These are phyloP conservation scores for Dryadomyces quercus-mongolicae DNA, from an alignment of 2,329 filamentous ascomycete species.

Conservation along the genomic window DNA sequence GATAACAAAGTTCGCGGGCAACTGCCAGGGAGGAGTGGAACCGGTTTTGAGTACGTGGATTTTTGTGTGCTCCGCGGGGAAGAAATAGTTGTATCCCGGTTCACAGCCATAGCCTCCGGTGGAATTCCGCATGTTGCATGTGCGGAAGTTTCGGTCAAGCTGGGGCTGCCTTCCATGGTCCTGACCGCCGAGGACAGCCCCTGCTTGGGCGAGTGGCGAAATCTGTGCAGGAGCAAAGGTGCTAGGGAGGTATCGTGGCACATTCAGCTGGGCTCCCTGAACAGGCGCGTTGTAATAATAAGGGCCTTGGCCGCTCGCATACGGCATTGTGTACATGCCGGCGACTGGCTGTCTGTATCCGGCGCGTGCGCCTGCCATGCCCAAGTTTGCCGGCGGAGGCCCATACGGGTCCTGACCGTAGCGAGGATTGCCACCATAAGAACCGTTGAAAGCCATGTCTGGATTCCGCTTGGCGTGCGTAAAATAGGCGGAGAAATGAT, in stretches of 20 bases:
- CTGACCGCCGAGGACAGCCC: background rate
- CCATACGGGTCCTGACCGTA: conserved; percentile 12
- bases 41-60: conserved; percentile 43
- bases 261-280: conserved; percentile 14
- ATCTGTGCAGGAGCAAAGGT: background rate
- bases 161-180: conserved; percentile 20
- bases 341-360: background rate
- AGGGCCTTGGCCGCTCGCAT: background rate
- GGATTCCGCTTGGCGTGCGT: too few relatives aligned
- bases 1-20: conserved; percentile 27
- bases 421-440: conserved; percentile 12
- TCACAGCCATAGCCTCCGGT: conserved; percentile 46
- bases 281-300: background rate
- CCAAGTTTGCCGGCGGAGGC: conserved; percentile 2
- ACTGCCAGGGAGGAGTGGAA: conserved; percentile 38
- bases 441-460: conserved; percentile 7
- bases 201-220: background rate
- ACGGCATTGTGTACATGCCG: background rate
- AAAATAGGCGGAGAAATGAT: too few relatives aligned
- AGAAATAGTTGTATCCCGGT: conserved; percentile 52
- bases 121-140: conserved; percentile 42
- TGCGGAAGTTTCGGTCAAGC: conserved; percentile 33
- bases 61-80: conserved; percentile 44
- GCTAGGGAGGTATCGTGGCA: background rate
- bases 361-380: background rate